Evolutionary conservation across 345 rosid genomes (phyloP), one percentile per base, ranked within the genome.

Genomic region (Populus davidiana): DNA sequence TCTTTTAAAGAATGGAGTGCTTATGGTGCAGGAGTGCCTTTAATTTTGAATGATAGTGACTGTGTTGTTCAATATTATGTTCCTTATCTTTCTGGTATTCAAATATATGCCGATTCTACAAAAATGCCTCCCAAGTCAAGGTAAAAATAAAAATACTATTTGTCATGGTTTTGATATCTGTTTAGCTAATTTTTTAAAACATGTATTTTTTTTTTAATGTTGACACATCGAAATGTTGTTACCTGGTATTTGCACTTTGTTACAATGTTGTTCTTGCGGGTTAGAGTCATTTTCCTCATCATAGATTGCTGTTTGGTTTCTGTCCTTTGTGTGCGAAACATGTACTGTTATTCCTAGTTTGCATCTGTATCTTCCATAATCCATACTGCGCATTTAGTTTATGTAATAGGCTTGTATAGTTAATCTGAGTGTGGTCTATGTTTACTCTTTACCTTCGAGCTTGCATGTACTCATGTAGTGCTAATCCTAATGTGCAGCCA

Each of bases 1-100:
- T 71, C 82, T 33, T 87, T 79, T 29, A 78, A 66, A 62, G 89
- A 89, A 73, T 84, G 88, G 92, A 87, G 89, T 83, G 88, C 86
- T 21, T 89, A 83, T 52, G 89, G 90, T 11, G 85, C 78, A 9
- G 89, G 82, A 33, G 87, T 89, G 43, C 90, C 92, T 7, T 49
- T 89, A 29, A 44, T 80, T 44, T 75, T 89, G 71, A 75, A 81
- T 31, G 75, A 73, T 56, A 83, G 82, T 31, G 87, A 87, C 13
- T 73, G 77, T 66, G 76, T 83, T 4, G 52, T 87, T 64, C 91
- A 89, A 71, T 89, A 89, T 72, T 89, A 87, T 76, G 83, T 76
- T 11, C 91, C 88, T 11, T 84, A 85, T 44, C 82, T 87, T 14
- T 87, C 91, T 4, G 89, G 86, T 9, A 76, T 89, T 77, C 90